Base-by-base conservation (phyloP, 164 flowering plant species). In the Magnolia changhungtana region DNA sequence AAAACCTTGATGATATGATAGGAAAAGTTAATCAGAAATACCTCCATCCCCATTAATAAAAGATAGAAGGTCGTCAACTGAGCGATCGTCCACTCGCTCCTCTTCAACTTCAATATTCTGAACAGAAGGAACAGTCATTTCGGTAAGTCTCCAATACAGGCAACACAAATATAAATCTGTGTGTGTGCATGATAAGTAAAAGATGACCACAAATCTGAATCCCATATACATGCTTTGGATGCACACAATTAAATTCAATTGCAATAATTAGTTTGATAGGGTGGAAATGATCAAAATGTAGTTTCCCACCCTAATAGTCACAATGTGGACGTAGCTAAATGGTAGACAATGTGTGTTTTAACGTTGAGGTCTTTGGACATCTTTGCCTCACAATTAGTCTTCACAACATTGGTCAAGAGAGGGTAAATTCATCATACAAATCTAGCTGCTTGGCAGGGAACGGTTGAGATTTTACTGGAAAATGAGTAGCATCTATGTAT, bases 21-120 rank as follows among this genome's bases (percentile, higher is more conserved):
- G 20, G 18, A 29, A 18, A 65, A 55, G 9, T 13, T 19, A 66
- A 52, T 74, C 64, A 49, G 2, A 21, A 13, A 58, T 81, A 84
- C 85, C 90, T 84, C 77, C 84, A 78, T 79, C 78, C 70, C 93
- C 93, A 86, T 90, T 95, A 49, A 95, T 95, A 82, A 89, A 95
- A 66, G 96, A 89, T 72, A 95, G 84, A 8, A 95, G 92, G 74
- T 92, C 98, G 79, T 95, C 97, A 27, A 95, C 93, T 23, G 98
- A 92, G 6, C 98, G 95, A 0, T 92, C 90, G 79, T 95, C 98
- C 55, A 83, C 90, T 72, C 50, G 89, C 80, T 90, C 91, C 79
- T 84, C 89, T 81, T 90, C 96, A 78, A 82, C 85, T 80, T 90
- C 97, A 77, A 85, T 85, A 83, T 85, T 89, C 98, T 95, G 87